Evolutionary conservation across 1,139 yeast species (phyloP), one percentile per base, ranked within the genome.

Genomic region (Yamadazyma trypodendri): DNA sequence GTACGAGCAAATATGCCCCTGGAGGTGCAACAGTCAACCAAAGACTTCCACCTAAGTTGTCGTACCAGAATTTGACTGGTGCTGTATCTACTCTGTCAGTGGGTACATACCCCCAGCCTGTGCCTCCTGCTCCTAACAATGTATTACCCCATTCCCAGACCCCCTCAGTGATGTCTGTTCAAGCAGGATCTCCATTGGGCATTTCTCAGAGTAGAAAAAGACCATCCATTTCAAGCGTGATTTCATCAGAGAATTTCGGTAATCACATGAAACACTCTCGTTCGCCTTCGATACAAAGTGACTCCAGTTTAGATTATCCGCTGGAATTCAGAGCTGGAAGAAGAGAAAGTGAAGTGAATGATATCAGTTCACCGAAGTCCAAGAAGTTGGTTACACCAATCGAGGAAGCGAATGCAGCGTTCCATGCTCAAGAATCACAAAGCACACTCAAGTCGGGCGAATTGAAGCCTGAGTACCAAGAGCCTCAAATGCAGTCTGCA

Each of bases 271-370:
- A 21, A 15, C 33, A 34, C 13, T 12, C 28, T 9, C 36, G 14
- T 15, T 55, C 67, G 1, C 61, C 67, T 6, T 57, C 66, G 9
- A 46, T 55, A 16, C 67, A 61, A 31, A 63, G 68, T 48, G 68
- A 62, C 36, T 47, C 61, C 13, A 61, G 67, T 40, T 37, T 60
- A 37, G 68, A 61, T 35, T 60, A 57, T 39, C 67, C 65, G 3
- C 51, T 44, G 39, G 65, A 61, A 24, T 56, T 27, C 11, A 27
- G 29, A 27, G 45, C 53, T 2, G 29, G 29, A 15, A 51, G 60
- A 22, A 39, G 48, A 33, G 41, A 46, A 38, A 39, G 48, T 35
- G 42, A 41, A 30, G 33, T 12, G 8, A 20, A 30, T n/a, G 24
- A 11, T 12, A 10, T 9, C 20, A 27, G 10, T 15, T 16, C 29